Base-by-base conservation (phyloP, 83 land plant species). In the Picea abies region DNA sequence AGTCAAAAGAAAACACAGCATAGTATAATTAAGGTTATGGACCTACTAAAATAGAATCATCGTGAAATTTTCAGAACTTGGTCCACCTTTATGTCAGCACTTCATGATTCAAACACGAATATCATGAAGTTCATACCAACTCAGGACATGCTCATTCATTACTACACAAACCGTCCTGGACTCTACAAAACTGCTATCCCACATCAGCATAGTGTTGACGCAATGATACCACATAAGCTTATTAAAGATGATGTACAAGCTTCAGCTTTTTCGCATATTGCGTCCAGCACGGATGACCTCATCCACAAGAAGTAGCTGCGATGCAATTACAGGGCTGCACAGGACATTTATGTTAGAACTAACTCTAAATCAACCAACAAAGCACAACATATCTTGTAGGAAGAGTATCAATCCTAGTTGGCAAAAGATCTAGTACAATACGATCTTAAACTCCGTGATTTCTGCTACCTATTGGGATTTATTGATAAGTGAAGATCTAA, bases 281-380 rank as follows among this genome's bases (percentile, higher is more conserved):
- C 98, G 94, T 9, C 99, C 99, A 76, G 98, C 99, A 23, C 99
- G 93, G 58, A 96, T 96, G 26, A 98, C 98, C 83, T 98, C 99
- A 86, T 98, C 99, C 47, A 98, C 99, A 26, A 98, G 86, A 17
- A 98, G 91, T 83, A 98, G 83, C 83, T 98, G 99, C 5, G 94
- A 93, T 29, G 99, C 94, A 88, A 98, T 98, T 8, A 98, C 91
- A 49, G 99, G 99, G 83, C 98, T 97, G 95, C 82, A 84, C 79
- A 83, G 60, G 15, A 84, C 80, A 82, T 25, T 60, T 26, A n/a
- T 75, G 60, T 75, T 25, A 75, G 32, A 5, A 75, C 8, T 44
- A 14, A 75, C 8, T 44, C 20, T 56, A 75, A 75, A 75, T 44
- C 23, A 47, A 75, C 22, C 78, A 75, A 83, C 20, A 60, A 78